These are phyloP conservation scores for Dioszegia crocea DNA, from an alignment of 768 basidiomycete species.

Conservation along the genomic window DNA sequence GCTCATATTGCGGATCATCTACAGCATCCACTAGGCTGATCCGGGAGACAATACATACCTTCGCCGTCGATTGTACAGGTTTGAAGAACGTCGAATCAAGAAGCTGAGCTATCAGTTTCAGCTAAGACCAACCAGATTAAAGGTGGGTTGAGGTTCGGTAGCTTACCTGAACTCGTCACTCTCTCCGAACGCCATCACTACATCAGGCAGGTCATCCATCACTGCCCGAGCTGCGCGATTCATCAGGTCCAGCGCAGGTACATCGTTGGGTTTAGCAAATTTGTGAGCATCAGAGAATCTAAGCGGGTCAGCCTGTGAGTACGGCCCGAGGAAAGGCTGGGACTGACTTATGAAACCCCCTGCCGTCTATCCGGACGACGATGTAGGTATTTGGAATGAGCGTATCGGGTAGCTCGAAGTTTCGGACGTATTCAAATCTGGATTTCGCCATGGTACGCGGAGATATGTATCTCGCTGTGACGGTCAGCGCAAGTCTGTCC, in stretches of 20 bases:
- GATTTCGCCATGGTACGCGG: slow-evolving; percentile 75
- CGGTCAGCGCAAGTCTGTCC: no score
- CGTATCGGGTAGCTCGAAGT: slow-evolving; percentile 82
- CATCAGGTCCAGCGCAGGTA: slow-evolving; percentile 81
- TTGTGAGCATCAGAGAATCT: slow-evolving; percentile 80
- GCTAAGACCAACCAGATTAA: not conserved
- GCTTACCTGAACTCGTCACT: slow-evolving; percentile 92
- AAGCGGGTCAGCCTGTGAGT: not conserved
- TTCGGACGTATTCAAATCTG: slow-evolving; percentile 84
- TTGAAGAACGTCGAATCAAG: slow-evolving; percentile 68
- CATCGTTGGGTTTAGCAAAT: slow-evolving; percentile 89
- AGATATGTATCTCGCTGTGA: not conserved
- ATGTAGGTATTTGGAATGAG: slow-evolving; percentile 79
- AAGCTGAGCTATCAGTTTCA: slow-evolving; percentile 59
- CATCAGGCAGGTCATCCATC: slow-evolving; percentile 77
- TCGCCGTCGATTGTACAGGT: slow-evolving; percentile 75
- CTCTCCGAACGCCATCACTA: slow-evolving; percentile 86
- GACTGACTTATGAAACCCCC: slow-evolving; percentile 81
- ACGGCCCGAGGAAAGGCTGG: not conserved
- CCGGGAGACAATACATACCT: slow-evolving; percentile 52
- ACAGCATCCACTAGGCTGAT: not conserved
- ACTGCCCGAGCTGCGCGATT: slow-evolving; percentile 76
- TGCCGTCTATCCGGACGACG: slow-evolving; percentile 83
- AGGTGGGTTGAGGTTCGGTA: not conserved
- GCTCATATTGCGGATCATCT: no score